Evolutionary conservation across 345 rosid species (phyloP).

Genomic region (Acer yangbiense): DNA sequence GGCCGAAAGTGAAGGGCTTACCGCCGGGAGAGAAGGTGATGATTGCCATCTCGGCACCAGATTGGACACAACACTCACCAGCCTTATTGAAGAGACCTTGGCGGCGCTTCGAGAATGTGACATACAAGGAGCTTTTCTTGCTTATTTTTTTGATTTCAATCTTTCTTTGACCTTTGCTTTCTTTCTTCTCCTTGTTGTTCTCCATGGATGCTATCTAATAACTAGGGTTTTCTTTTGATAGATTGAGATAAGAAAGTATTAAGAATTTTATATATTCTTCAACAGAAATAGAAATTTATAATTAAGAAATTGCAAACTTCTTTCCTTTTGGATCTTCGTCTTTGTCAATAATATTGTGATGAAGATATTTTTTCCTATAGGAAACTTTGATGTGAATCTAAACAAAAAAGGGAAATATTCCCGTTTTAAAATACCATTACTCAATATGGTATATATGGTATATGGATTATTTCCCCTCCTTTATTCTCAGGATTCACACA

Average conservation of each 20-base stretch:
- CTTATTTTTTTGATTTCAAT: not conserved
- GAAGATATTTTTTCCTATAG: not conserved
- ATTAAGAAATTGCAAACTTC: not conserved
- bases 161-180: not conserved
- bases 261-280: not conserved
- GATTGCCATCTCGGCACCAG: conserved; percentile 14
- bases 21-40: conserved; percentile 17
- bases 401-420: too few relatives aligned
- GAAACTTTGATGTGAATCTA: not conserved
- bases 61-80: conserved; percentile 17
- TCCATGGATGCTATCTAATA: not conserved
- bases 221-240: not conserved
- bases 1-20: conserved; percentile 17
- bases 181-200: not conserved
- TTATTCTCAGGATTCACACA: too few relatives aligned
- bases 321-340: not conserved
- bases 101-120: conserved; percentile 26
- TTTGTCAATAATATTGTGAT: not conserved
- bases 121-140: not conserved
- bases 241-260: not conserved
- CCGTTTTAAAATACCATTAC: too few relatives aligned
- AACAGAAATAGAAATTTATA: not conserved
- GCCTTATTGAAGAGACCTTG: conserved; percentile 23
- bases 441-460: too few relatives aligned
- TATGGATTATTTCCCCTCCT: too few relatives aligned